Evolutionary conservation across 345 rosid genomes (phyloP).

Genomic region (Salix koriyanagi): DNA sequence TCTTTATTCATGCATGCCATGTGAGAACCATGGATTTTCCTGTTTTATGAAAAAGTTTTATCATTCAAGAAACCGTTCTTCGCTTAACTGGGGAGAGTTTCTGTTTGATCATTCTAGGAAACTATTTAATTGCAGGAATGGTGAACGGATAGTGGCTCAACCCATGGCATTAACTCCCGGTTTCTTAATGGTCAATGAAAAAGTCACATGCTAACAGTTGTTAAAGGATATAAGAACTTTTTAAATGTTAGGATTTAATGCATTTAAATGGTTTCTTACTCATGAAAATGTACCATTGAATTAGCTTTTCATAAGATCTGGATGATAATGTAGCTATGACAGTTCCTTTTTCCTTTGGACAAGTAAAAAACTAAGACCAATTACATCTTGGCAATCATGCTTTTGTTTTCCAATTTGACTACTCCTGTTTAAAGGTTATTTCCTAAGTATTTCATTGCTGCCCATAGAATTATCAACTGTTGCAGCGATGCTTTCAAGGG

Average conservation of each 20-base stretch:
- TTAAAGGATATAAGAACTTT: background rate
- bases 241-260: background rate
- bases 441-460: background rate
- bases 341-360: background rate
- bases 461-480: background rate
- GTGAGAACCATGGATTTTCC: background rate
- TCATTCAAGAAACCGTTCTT: background rate
- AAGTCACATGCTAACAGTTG: background rate
- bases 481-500: background rate
- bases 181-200: background rate
- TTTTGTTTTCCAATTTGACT: background rate
- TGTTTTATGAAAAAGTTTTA: background rate
- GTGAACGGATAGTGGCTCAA: background rate
- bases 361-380: background rate
- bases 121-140: background rate
- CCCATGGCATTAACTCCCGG: background rate
- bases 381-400: background rate
- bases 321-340: background rate
- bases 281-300: background rate
- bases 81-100: background rate
- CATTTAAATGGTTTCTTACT: background rate
- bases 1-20: background rate
- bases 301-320: background rate
- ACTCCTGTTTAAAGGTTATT: background rate
- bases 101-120: background rate